Evolutionary conservation across 2,329 filamentous ascomycete species (phyloP), one percentile per base, ranked within the genome.

Genomic region (Pseudopyricularia javanii): DNA sequence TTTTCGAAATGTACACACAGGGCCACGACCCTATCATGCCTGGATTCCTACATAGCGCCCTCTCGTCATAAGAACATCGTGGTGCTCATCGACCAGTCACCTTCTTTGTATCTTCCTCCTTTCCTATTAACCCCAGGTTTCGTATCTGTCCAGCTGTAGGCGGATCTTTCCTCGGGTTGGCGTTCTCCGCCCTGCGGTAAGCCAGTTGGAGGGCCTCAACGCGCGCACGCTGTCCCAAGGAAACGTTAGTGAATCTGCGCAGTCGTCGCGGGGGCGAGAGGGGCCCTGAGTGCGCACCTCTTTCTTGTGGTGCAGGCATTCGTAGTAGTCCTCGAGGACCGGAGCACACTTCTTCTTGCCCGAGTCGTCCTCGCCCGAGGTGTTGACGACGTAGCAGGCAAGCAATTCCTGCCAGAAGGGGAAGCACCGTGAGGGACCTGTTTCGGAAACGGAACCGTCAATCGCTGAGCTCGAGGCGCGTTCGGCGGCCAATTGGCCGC

Each of bases 331-430:
- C 69, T 98, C 93, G 59, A 97, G 76, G 4, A 83, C 80, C 15
- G 87, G 85, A 17, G 78, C 74, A 69, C 94, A 98, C 73, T 95
- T 95, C 70, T 83, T 86, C 75, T 91, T 93, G 61, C 88, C 88
- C 15, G 82, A 80, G 60, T 82, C 76, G 64, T 91, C 86, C 53
- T 91, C 86, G 59, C 85, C 75, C 59, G 78, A 80, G 53, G 89
- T 89, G 75, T 97, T 97, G 66, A 95, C 84, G 56, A 96, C 90
- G 70, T 98, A 98, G 82, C 93, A 98, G 64, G 90, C 90, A 68
- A 98, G 86, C 59, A 97, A 83, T 73, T 98, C 93, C 74, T 98
- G 93, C 93, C 93, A 98, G 82, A 96, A 98, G 67, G 91, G 88
- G 76, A 95, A 97, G 83, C 93, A 98, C 71, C 91, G 88, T 61